Conservation (phyloP, 2,329 filamentous ascomycete genomes). For the Alternaria panax region DNA sequence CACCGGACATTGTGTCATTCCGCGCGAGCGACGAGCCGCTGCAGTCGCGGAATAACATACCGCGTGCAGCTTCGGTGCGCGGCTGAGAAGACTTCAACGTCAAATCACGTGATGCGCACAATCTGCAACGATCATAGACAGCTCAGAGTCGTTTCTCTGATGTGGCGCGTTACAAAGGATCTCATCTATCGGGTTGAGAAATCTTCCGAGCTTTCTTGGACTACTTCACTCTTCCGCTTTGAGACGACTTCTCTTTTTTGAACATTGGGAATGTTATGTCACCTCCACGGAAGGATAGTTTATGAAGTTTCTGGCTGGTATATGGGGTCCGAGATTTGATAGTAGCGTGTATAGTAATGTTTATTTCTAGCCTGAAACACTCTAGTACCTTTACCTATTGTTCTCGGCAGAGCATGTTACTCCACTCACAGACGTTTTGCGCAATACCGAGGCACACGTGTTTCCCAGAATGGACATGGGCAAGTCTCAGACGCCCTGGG, state of each 20-base stretch:
- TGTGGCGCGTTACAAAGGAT: neutral
- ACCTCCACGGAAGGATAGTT: neutral
- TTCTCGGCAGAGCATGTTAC: neutral
- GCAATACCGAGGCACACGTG: neutral
- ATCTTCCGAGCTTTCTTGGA: too few species aligned
- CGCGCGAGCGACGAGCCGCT: neutral
- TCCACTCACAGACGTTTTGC: neutral
- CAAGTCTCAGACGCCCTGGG: neutral
- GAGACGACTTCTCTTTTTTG: too few species aligned
- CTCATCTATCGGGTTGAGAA: too few species aligned
- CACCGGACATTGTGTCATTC: neutral
- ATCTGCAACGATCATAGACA: neutral
- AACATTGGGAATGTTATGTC: neutral
- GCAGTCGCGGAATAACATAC: neutral
- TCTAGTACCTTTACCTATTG: neutral
- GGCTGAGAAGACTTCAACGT: neutral
- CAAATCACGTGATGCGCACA: neutral
- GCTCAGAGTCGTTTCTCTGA: neutral
- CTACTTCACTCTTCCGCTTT: too few species aligned
- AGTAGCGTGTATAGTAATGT: neutral
- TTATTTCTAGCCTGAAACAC: neutral
- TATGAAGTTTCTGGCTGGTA: neutral
- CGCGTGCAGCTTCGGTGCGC: neutral
- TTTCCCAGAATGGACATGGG: neutral
- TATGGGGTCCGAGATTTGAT: neutral